These are phyloP conservation scores for Setaria viridis DNA, from an alignment of 202 grass and related monocot species.

Conservation along the genomic window DNA sequence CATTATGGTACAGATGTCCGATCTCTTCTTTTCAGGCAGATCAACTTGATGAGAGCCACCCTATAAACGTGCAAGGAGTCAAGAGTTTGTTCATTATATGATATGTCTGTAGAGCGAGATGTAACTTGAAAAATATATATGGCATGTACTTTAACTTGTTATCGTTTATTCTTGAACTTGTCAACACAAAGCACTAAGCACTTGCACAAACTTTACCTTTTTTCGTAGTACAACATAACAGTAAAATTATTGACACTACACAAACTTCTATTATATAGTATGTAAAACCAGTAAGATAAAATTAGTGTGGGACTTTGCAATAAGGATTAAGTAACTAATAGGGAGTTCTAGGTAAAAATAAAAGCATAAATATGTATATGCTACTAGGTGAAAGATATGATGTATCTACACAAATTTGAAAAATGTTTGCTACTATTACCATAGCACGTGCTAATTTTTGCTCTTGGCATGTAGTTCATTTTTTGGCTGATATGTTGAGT, in stretches of 20 bases:
- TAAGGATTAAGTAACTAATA: not conserved
- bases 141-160: constrained; percentile 8
- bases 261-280: not conserved
- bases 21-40: constrained; percentile 74
- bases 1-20: constrained; percentile 90
- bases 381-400: not conserved
- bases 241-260: not conserved
- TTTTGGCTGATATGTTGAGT: not conserved
- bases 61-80: constrained; percentile 43
- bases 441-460: not conserved
- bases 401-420: not conserved
- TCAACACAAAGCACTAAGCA: not conserved
- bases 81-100: not conserved
- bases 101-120: not conserved
- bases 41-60: constrained; percentile 63
- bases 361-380: not conserved
- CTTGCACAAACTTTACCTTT: not conserved
- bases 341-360: not conserved
- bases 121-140: not conserved
- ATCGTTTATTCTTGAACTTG: not conserved
- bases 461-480: not conserved
- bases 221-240: not conserved
- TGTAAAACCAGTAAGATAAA: constrained; percentile 4
- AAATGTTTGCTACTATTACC: not conserved
- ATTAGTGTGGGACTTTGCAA: not conserved